Base-by-base conservation (phyloP, 257 asterid species). In the Nicotiana otophora region DNA sequence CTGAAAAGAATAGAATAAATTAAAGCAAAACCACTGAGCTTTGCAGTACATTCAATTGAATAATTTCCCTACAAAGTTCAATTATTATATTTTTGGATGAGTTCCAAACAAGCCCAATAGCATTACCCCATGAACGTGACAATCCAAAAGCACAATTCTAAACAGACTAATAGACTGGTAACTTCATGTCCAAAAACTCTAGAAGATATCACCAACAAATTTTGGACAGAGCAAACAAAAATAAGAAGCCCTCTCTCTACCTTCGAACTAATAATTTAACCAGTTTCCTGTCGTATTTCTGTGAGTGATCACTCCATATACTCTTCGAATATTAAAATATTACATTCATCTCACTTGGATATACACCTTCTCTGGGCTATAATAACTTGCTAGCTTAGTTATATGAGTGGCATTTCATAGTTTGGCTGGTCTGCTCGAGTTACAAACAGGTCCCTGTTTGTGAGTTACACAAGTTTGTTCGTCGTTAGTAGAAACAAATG, bases 1-100 rank as follows among this genome's bases (percentile, higher is more conserved):
- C 99, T 96, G 86, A 77, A 81, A 80, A 19, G 61, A 81, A 36
- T 57, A 83, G 7, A 77, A 63, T 34, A 53, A 83, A 84, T 86
- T 78, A 66, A 66, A 33, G 75, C 14, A 10, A 23, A 33, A 66
- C 26, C 75, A 33, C 75, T 8, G 75, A 66, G 7, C 17, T 66
- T 16, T 33, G 48, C 1, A n/a, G 46, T 31, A 48, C 2, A 74
- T 46, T 74, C 23, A 74, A 74, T 46, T 23, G 61, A 48, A 23
- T 48, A 20, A 23, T 74, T 7, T 11, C 15, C 14, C 4, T 14
- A 48, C 63, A 16, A 74, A 75, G 42, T 26, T 51, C 63, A 75
- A 46, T 3, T 72, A 20, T 46, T 46, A 20, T 48, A 1, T 72
- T 39, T 39, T 46, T 72, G 79, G n/a, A 23, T 7, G 2, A 75